Conservation (phyloP, 805 yeast genomes). For the Zygoascus tannicola region DNA sequence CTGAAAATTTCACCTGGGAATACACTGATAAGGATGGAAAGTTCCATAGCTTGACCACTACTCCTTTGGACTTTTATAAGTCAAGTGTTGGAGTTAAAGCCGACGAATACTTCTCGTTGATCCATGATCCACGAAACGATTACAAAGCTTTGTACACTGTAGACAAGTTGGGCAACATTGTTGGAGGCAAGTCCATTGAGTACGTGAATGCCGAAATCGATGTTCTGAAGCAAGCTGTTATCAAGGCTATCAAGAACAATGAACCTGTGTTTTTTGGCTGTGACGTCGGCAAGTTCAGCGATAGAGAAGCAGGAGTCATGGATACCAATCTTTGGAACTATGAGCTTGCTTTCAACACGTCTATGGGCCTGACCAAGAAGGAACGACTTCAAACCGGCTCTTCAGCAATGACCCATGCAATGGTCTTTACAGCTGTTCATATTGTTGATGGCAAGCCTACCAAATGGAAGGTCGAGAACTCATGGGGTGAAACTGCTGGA, state of each 20-base stretch:
- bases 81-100: slow-evolving; percentile 40
- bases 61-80: slow-evolving; percentile 58
- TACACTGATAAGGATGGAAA: slow-evolving; percentile 44
- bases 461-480: slow-evolving; percentile 67
- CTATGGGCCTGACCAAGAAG: slow-evolving; percentile 46
- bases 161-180: slow-evolving; percentile 65
- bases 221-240: slow-evolving; percentile 50
- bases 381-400: slow-evolving; percentile 63
- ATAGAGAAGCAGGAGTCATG: slow-evolving; percentile 57
- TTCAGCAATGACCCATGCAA: slow-evolving; percentile 84
- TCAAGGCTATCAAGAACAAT: slow-evolving; percentile 59
- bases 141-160: slow-evolving; percentile 58
- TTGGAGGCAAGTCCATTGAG: slow-evolving; percentile 49
- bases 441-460: slow-evolving; percentile 56
- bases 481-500: slow-evolving; percentile 67
- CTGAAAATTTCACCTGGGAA: slow-evolving; percentile 64
- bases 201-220: slow-evolving; percentile 64
- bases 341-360: slow-evolving; percentile 32
- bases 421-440: slow-evolving; percentile 78
- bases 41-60: slow-evolving; percentile 32
- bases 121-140: slow-evolving; percentile 76
- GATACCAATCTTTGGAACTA: slow-evolving; percentile 60
- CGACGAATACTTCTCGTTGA: slow-evolving; percentile 49
- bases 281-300: slow-evolving; percentile 73
- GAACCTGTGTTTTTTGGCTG: slow-evolving; percentile 85